Conservation (phyloP, 345 rosid genomes). For the Excoecaria cochinchinensis region DNA sequence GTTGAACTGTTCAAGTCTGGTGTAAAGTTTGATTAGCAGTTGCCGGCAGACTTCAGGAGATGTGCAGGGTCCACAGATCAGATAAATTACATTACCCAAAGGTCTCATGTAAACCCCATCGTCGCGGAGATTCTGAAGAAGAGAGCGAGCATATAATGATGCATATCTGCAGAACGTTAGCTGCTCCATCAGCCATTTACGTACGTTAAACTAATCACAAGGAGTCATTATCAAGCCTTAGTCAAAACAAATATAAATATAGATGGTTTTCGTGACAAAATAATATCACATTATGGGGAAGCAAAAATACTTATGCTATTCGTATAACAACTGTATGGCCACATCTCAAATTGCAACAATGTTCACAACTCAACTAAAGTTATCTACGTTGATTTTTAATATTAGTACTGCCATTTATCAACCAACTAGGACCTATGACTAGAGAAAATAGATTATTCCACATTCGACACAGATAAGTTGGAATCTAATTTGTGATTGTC, state of each 20-base stretch:
- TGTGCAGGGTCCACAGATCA: constrained; percentile 89
- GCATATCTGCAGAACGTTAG: constrained; percentile 52
- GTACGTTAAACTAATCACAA: neutral
- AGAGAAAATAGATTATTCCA: neutral
- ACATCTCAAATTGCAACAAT: neutral
- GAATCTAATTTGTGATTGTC: neutral
- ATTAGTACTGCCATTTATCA: neutral
- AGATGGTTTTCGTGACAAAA: neutral
- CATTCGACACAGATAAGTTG: neutral
- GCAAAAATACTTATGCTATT: neutral
- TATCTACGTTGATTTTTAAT: neutral
- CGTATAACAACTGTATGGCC: too few species aligned
- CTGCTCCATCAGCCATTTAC: neutral
- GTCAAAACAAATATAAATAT: neutral
- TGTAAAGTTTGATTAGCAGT: constrained; percentile 55
- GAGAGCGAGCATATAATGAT: constrained; percentile 60
- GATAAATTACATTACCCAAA: constrained; percentile 81
- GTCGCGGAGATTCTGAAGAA: constrained; percentile 61
- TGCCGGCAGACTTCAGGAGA: constrained; percentile 58
- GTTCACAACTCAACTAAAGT: neutral
- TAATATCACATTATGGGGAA: neutral
- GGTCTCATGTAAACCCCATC: constrained; percentile 82
- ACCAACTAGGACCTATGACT: neutral
- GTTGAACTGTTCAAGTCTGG: constrained; percentile 41
- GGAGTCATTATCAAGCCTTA: neutral